Conservation (phyloP, 2,329 filamentous ascomycete species). For the Fusarium tricinctum region DNA sequence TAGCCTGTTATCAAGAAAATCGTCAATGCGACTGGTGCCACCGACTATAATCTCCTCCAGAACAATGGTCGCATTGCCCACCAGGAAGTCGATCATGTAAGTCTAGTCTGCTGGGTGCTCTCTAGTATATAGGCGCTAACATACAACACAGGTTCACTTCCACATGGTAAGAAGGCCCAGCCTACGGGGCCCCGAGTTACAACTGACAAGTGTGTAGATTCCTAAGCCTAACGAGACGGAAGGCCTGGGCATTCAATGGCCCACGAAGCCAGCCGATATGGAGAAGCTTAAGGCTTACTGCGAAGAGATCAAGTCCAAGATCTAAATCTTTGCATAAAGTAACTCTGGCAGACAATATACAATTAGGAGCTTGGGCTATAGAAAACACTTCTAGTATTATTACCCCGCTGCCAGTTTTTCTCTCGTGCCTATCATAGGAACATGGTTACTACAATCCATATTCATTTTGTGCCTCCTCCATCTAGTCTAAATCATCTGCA, state of each 20-base stretch:
- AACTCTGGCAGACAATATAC: conserved; percentile 1
- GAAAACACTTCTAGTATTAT: conserved; percentile 38
- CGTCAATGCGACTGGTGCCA: conserved; percentile 79
- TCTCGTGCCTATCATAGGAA: conserved; percentile 14
- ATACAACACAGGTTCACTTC: conserved; percentile 80
- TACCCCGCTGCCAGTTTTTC: conserved; percentile 24
- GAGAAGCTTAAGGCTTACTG: conserved; percentile 82
- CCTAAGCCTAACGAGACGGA: conserved; percentile 90
- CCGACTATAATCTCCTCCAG: conserved; percentile 93
- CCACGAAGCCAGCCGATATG: conserved; percentile 81
- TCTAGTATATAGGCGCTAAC: conserved; percentile 7
- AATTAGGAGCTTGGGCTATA: conserved; percentile 16
- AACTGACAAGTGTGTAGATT: conserved; percentile 69
- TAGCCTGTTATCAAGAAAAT: conserved; percentile 80
- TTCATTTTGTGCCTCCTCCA: conserved; percentile 19
- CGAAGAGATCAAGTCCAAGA: conserved; percentile 90
- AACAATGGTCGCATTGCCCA: conserved; percentile 95
- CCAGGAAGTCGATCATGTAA: conserved; percentile 91
- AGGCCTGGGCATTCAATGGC: conserved; percentile 86
- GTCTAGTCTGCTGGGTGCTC: conserved; percentile 49
- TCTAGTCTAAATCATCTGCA: conserved; percentile 62
- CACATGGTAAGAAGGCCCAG: conserved; percentile 76
- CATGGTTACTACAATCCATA: conserved; percentile 19
- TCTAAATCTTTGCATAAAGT: conserved; percentile 64
- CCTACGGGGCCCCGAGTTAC: not conserved